Percentiles rank a stretch among this genome's conserved stretches.
Evolutionary conservation across 2,329 filamentous ascomycete species (phyloP).

Genomic region (Phialophora verrucosa): DNA sequence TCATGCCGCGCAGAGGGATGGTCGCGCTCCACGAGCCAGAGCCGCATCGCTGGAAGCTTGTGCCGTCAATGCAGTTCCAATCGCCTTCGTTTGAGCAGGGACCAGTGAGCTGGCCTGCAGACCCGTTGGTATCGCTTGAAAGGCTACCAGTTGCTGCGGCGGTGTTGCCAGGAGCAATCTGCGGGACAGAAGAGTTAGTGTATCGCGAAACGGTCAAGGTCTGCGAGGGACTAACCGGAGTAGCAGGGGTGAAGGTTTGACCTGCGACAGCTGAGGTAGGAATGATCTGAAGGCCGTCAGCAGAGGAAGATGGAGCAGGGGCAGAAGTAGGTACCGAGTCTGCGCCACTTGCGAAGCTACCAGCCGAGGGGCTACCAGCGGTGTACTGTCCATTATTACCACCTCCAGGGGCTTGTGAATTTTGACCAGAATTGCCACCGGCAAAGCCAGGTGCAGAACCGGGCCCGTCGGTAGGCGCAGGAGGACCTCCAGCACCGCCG

Average conservation of each 20-base stretch:
- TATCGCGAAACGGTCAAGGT: background rate
- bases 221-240: slow-evolving; percentile 2
- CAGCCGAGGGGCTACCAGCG: background rate
- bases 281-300: slow-evolving; percentile 18
- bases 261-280: slow-evolving; percentile 15
- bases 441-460: slow-evolving; percentile 17
- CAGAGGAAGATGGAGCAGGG: background rate
- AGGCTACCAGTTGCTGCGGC: slow-evolving; percentile 13
- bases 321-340: background rate
- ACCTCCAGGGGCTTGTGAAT: background rate
- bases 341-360: slow-evolving; percentile 4
- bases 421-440: slow-evolving; percentile 7
- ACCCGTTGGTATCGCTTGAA: slow-evolving; percentile 13
- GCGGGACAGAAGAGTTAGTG: slow-evolving; percentile 9
- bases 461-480: background rate
- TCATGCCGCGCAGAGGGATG: slow-evolving; percentile 60
- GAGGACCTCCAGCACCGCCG: background rate
- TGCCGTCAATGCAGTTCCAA: slow-evolving; percentile 64
- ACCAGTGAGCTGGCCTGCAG: slow-evolving; percentile 47
- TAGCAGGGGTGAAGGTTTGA: background rate
- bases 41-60: slow-evolving; percentile 67
- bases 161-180: slow-evolving; percentile 2
- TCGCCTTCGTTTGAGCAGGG: slow-evolving; percentile 60
- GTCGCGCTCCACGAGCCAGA: slow-evolving; percentile 60
- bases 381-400: slow-evolving; percentile 6